phyloP scores from a whole-genome alignment of 2,329 filamentous ascomycete species.

The Phialophora expanda region DNA sequence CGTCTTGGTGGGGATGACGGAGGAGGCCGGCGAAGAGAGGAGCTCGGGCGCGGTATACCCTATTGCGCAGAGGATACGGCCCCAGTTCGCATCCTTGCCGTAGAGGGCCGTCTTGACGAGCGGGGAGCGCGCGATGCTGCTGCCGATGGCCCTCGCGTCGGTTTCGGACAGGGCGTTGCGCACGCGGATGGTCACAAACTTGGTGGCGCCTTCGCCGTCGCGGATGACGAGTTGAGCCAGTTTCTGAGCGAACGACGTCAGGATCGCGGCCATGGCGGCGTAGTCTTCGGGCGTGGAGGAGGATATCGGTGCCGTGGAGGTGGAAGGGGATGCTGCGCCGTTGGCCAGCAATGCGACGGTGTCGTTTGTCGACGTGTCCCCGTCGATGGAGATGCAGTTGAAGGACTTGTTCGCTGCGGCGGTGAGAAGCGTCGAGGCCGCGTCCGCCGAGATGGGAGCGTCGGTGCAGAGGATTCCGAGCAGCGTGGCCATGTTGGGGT shows the following conservation, averaged over 20 bases:
- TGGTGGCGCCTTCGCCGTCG: slow-evolving; percentile 96
- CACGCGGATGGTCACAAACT: slow-evolving; percentile 93
- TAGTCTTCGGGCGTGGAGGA: slow-evolving; percentile 60
- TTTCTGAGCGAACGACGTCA: slow-evolving; percentile 79
- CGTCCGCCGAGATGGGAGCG: slow-evolving; percentile 72
- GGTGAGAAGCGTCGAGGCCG: slow-evolving; percentile 72
- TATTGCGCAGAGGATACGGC: slow-evolving; percentile 91
- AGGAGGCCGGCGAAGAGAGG: slow-evolving; percentile 40
- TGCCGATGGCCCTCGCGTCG: slow-evolving; percentile 78
- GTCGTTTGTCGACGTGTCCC: slow-evolving; percentile 97
- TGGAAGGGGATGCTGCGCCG: slow-evolving; percentile 78
- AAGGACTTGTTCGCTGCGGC: slow-evolving; percentile 82
- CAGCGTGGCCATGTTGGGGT: slow-evolving; percentile 97
- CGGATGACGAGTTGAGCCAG: slow-evolving; percentile 92
- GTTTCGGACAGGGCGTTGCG: slow-evolving; percentile 71
- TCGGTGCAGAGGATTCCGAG: slow-evolving; percentile 92
- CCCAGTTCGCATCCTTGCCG: slow-evolving; percentile 98
- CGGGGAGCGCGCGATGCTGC: slow-evolving; percentile 85
- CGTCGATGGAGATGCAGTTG: slow-evolving; percentile 96
- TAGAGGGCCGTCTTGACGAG: slow-evolving; percentile 98
- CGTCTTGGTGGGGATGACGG: slow-evolving; percentile 60
- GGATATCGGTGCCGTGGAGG: slow-evolving; percentile 56
- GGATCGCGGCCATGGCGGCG: slow-evolving; percentile 69
- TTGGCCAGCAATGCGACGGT: slow-evolving; percentile 95
- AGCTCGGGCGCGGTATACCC: slow-evolving; percentile 64